Evolutionary conservation across 768 basidiomycete genomes (phyloP), one percentile per base, ranked within the genome.

Genomic region (Leccinum obscurum): DNA sequence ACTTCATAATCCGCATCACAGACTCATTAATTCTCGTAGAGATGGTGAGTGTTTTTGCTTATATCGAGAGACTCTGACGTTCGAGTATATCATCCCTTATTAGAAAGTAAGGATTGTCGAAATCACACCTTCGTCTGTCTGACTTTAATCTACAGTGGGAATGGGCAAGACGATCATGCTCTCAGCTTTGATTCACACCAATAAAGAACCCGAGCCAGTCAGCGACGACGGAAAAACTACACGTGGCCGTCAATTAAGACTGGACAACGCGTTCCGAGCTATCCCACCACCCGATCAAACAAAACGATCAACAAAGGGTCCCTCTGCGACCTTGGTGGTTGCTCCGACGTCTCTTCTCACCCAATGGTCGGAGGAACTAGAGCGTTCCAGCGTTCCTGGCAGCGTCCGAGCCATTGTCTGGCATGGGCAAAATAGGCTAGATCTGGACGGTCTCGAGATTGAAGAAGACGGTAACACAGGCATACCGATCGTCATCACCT

Each of bases 121-220:
- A 64, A 46, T 53, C 50, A 54, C 41, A n/a, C 22, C 17, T 24
- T 10, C 39, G 41, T 48, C 55, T 13, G 62, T 30, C 14, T 65
- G 51, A 59, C 54, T 32, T 26, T 58, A 14, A 60, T 56, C 63
- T 11, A 48, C 56, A 93, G 92, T 95, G 93, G 93, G 93, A n/a
- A 90, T 95, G 85, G 93, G 93, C 7, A 95, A 95, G 77, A 93
- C 93, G 1, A 94, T 95, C 64, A 95, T 95, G 92, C 74, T 97
- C 35, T 92, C 94, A 2, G 87, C 93, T 10, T 83, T 97, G 55
- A 90, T 97, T 26, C 94, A 95, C 63, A 87, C 85, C 11, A 92
- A 89, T 64, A 83, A 81, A 51, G 82, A 77, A 6, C 74, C 78
- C 4, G 80, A 85, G 22, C 68, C 76, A 20, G 64, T 76, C 11